phyloP scores from a whole-genome alignment of 306 rosid genomes.

The Carpinus fangiana region DNA sequence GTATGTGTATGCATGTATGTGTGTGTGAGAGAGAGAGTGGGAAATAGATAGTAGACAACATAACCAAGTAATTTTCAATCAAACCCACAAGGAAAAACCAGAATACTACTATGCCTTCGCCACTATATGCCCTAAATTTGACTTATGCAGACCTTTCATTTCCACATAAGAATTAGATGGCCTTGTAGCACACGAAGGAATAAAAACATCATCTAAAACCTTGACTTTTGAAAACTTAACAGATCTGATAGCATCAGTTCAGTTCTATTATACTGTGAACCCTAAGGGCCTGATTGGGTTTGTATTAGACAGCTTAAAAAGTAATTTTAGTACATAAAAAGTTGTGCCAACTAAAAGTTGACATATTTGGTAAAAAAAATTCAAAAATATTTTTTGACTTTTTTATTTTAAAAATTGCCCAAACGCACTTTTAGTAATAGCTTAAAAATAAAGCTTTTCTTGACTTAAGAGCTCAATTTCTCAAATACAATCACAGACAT shows the following conservation, averaged over 20 bases:
- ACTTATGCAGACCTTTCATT: neutral
- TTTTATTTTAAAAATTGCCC: too few species aligned
- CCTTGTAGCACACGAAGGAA: neutral
- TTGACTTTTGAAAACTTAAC: neutral
- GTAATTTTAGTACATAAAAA: too few species aligned
- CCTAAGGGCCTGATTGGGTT: too few species aligned
- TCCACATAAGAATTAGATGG: neutral
- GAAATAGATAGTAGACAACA: neutral
- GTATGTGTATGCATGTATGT: neutral
- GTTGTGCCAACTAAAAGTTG: too few species aligned
- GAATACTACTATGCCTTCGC: neutral
- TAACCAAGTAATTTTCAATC: neutral
- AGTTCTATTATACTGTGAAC: neutral
- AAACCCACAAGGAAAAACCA: neutral
- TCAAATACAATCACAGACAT: too few species aligned
- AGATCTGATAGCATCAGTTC: neutral
- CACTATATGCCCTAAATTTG: neutral
- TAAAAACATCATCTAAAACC: neutral
- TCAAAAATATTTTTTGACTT: too few species aligned
- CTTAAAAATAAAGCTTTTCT: too few species aligned
- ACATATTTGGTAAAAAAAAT: too few species aligned
- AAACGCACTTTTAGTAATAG: too few species aligned
- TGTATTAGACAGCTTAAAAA: too few species aligned
- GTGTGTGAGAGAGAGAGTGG: too few species aligned
- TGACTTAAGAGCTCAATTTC: too few species aligned